Evolutionary conservation across 129 eudicot genomes (phyloP), one percentile per base, ranked within the genome.

Genomic region (Solidago caesia): DNA sequence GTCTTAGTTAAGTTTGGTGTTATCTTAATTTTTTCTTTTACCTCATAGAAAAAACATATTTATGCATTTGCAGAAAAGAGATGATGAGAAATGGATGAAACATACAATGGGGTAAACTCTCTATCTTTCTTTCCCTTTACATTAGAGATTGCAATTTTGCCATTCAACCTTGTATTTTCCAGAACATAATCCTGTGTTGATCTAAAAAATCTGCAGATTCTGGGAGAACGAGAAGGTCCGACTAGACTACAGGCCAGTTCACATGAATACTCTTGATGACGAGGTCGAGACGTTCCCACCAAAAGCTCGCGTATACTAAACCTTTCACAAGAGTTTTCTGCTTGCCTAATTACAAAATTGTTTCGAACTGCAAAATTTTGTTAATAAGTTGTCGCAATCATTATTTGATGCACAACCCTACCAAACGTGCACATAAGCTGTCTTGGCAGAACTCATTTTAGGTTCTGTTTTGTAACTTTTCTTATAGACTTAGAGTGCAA

Each of bases 221-320:
- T 90, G 98, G 98, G 96, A 93, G 86, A 86, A 90, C 12, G 98
- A 86, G 80, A 88, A 90, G 86, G 98, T 90, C 46, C 80, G 89
- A 59, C 82, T 93, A 43, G 96, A 86, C 73, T 92, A 92, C 86
- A 81, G 98, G 75, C 96, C 96, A 58, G 96, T 92, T 51, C 98
- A 92, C 84, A 84, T 92, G 98, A 88, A 90, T 81, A 92, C 98
- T n/a, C 84, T 93, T 67, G 98, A 93, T 78, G 96, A 93, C 25
- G 98, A 93, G 80, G 69, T 93, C 4, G 96, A 93, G 72, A 66
- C 97, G 25, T 88, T 93, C 87, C 98, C 98, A 42, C 98, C 98
- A 29, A 89, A 92, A 79, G 98, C 98, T 59, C 87, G 98, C 44
- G 98, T 92, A 16, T 92, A 92, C 58, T 92, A 84, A 21, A 78